These are phyloP conservation scores for Wolfiporia cocos DNA, from an alignment of 1,284 basidiomycete genomes.

Conservation along the genomic window DNA sequence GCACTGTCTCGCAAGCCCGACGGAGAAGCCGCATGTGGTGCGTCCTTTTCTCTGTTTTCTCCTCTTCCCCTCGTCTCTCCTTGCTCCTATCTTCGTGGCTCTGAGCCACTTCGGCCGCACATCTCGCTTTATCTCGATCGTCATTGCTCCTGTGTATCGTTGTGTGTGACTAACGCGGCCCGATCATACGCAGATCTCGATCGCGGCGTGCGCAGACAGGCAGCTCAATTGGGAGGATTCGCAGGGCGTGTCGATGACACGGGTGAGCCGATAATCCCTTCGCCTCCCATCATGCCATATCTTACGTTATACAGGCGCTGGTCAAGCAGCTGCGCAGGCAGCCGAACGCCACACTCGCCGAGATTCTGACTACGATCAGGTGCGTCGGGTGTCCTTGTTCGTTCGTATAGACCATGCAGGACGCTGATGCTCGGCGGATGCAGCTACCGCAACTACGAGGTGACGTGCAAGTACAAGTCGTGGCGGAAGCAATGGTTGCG, in stretches of 20 bases:
- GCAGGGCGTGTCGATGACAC: slow-evolving; percentile 16
- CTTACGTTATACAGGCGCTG: not conserved
- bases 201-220: slow-evolving; percentile 17
- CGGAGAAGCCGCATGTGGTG: slow-evolving; percentile 13
- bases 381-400: not conserved
- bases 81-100: too few relatives aligned
- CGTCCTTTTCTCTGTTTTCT: too few relatives aligned
- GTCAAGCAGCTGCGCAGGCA: slow-evolving; percentile 1
- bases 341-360: slow-evolving; percentile 1
- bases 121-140: too few relatives aligned
- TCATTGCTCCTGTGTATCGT: too few relatives aligned
- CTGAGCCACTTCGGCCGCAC: too few relatives aligned
- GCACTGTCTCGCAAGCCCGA: slow-evolving; percentile 8
- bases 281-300: too few relatives aligned
- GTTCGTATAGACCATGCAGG: not conserved
- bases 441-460: too few relatives aligned
- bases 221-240: slow-evolving; percentile 16
- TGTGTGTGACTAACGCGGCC: not conserved
- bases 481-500: not conserved
- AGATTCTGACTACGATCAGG: slow-evolving; percentile 3
- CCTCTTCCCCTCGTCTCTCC: too few relatives aligned
- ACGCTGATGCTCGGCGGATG: too few relatives aligned
- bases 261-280: slow-evolving; percentile 6
- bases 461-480: not conserved
- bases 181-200: slow-evolving; percentile 13